Evolutionary conservation across 2,329 filamentous ascomycete species (phyloP).

Genomic region (Microcera coccophila): DNA sequence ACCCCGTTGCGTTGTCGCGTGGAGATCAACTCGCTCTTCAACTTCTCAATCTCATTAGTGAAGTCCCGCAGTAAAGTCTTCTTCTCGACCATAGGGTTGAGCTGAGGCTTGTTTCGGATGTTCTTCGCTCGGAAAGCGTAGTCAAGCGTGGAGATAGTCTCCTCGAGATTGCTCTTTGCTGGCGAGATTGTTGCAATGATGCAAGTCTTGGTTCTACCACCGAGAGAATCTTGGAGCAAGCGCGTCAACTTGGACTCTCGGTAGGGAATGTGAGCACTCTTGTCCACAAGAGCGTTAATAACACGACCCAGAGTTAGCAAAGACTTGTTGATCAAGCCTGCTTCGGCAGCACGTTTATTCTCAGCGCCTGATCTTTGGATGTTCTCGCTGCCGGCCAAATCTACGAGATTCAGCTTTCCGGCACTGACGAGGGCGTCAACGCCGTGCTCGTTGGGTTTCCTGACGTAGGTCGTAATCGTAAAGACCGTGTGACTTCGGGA

Average conservation of each 20-base stretch:
- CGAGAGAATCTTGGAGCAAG: constrained; percentile 91
- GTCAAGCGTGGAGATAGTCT: constrained; percentile 96
- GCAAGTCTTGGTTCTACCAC: constrained; percentile 93
- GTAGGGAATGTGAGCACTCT: constrained; percentile 80
- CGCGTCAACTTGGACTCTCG: constrained; percentile 95
- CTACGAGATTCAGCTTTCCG: constrained; percentile 93
- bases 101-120: constrained; percentile 94
- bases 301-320: constrained; percentile 90
- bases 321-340: constrained; percentile 97
- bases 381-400: constrained; percentile 95
- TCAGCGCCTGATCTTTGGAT: constrained; percentile 95
- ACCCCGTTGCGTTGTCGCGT: constrained; percentile 93
- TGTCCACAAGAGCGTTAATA: constrained; percentile 95
- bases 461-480: constrained; percentile 88
- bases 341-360: constrained; percentile 94
- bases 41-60: constrained; percentile 85
- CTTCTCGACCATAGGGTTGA: constrained; percentile 89
- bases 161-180: constrained; percentile 90
- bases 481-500: constrained; percentile 97
- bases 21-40: constrained; percentile 90
- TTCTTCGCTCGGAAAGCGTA: constrained; percentile 98
- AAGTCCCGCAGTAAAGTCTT: constrained; percentile 89
- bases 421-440: constrained; percentile 86
- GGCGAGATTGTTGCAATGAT: constrained; percentile 97
- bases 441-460: constrained; percentile 73